Percentiles rank a stretch among this genome's conserved stretches.
phyloP scores from a whole-genome alignment of 1,284 basidiomycete species.

The Malassezia caprae region DNA sequence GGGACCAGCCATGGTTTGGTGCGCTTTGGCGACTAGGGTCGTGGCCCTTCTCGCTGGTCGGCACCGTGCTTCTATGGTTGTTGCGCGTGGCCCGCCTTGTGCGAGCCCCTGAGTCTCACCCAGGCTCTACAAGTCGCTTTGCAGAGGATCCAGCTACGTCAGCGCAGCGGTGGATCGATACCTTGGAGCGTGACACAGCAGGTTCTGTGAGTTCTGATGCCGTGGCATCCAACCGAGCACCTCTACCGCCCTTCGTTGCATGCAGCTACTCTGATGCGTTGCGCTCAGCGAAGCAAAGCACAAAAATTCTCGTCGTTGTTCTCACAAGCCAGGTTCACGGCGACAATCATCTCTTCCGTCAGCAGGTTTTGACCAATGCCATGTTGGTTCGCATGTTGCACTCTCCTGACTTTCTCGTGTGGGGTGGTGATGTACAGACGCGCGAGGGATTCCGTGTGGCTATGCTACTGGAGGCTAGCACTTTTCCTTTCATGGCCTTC shows the following conservation, averaged over 20 bases:
- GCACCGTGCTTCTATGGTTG: background rate
- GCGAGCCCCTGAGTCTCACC: background rate
- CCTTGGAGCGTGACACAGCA: conserved; percentile 8
- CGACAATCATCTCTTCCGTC: conserved; percentile 73
- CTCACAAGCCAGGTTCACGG: conserved; percentile 86
- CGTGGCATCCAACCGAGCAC: background rate
- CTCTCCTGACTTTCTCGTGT: conserved; percentile 64
- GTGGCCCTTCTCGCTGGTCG: conserved; percentile 7
- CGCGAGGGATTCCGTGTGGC: conserved; percentile 74
- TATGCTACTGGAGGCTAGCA: conserved; percentile 74
- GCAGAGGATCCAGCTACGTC: background rate
- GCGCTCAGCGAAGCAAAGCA: conserved; percentile 60
- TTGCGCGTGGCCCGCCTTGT: background rate
- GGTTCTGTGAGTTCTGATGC: conserved; percentile 1
- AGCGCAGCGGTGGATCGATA: conserved; percentile 7
- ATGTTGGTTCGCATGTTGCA: conserved; percentile 60
- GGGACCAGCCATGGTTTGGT: background rate
- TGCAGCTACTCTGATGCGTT: conserved; percentile 75
- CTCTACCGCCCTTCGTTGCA: conserved; percentile 56
- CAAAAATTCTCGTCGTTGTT: conserved; percentile 66
- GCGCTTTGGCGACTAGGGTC: conserved; percentile 1
- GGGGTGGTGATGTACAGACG: conserved; percentile 73
- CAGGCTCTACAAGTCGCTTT: conserved; percentile 1
- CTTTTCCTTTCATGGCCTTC: conserved; percentile 84
- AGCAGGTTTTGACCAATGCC: conserved; percentile 66